phyloP scores from a whole-genome alignment of 257 asterid species.

The Nicotiana tomentosiformis region DNA sequence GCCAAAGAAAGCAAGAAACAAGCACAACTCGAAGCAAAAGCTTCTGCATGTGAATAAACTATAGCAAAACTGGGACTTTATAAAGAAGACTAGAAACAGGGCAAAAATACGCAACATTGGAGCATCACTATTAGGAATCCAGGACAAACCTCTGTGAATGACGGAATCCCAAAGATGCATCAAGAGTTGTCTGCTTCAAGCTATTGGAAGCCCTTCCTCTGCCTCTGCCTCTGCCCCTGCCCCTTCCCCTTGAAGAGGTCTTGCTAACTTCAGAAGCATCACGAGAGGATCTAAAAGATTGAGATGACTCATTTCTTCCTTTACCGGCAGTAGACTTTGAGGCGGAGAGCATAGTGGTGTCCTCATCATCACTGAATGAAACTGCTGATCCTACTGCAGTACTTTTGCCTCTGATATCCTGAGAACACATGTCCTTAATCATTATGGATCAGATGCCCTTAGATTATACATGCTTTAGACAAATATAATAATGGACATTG shows the following conservation, averaged over 20 bases:
- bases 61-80: neutral
- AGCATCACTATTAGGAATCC: neutral
- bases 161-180: constrained; percentile 65
- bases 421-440: neutral
- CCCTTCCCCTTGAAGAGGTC: constrained; percentile 80
- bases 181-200: constrained; percentile 91
- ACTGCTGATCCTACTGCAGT: constrained; percentile 47
- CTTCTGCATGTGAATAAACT: neutral
- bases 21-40: neutral
- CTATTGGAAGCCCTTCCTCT: constrained; percentile 66
- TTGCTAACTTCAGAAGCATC: constrained; percentile 54
- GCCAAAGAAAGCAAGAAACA: neutral
- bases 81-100: neutral
- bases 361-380: constrained; percentile 91
- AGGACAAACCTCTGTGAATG: constrained; percentile 66
- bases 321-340: constrained; percentile 43
- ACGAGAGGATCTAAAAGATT: constrained; percentile 51
- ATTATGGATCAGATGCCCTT: neutral
- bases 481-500: neutral
- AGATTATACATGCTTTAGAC: constrained; percentile 11
- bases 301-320: constrained; percentile 59
- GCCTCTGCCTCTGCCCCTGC: constrained; percentile 80
- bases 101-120: neutral
- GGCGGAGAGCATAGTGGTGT: constrained; percentile 40
- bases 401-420: constrained; percentile 43